A percentile compares a stretch with the other conserved stretches of the same genome.
These are phyloP conservation scores for Ceratocystis papillata DNA, from an alignment of 2,329 filamentous ascomycete species.

Conservation along the genomic window DNA sequence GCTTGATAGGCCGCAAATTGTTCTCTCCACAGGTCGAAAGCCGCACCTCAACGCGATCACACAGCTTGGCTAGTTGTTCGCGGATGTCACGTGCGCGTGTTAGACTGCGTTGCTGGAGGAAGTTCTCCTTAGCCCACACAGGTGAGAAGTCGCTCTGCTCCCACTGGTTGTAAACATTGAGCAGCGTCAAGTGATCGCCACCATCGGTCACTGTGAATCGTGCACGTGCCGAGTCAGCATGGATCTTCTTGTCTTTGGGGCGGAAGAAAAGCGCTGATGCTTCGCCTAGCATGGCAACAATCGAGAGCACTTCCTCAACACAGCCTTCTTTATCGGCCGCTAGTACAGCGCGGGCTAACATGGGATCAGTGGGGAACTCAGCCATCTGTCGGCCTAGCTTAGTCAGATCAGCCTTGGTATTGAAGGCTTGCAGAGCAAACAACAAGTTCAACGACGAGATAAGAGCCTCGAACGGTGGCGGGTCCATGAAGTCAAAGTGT, in stretches of 20 bases:
- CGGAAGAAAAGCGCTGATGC: conserved; percentile 83
- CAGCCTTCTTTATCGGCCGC: conserved; percentile 85
- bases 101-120: conserved; percentile 80
- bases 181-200: conserved; percentile 75
- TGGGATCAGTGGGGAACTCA: conserved; percentile 85
- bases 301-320: conserved; percentile 81
- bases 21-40: conserved; percentile 56
- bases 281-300: conserved; percentile 91
- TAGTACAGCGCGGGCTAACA: conserved; percentile 80
- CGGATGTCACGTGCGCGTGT: conserved; percentile 82
- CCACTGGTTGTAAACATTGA: conserved; percentile 95
- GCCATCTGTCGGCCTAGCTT: conserved; percentile 89
- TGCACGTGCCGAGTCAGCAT: conserved; percentile 80
- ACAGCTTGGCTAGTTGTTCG: conserved; percentile 83
- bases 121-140: conserved; percentile 87
- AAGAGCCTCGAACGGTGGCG: conserved; percentile 77
- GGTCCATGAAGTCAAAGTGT: conserved; percentile 93
- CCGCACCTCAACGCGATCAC: conserved; percentile 81
- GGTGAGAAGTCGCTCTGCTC: conserved; percentile 80
- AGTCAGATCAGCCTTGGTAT: conserved; percentile 78
- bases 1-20: conserved; percentile 66
- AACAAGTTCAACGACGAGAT: conserved; percentile 83
- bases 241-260: conserved; percentile 93
- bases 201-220: conserved; percentile 85
- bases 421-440: conserved; percentile 80